phyloP scores from a whole-genome alignment of 2,329 filamentous ascomycete genomes.

The Blastomyces emzantsi region DNA sequence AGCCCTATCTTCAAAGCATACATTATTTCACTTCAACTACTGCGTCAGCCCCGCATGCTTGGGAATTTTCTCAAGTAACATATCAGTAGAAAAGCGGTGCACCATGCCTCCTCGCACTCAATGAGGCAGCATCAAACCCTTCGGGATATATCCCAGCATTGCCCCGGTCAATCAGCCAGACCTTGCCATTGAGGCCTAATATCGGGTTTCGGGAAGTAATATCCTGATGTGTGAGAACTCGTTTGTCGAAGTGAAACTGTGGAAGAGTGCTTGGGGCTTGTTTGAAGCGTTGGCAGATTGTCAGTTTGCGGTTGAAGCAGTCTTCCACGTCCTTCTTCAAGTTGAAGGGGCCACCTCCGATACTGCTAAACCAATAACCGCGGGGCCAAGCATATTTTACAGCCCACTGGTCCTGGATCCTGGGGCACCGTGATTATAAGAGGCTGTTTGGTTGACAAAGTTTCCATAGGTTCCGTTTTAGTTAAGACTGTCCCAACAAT shows the following conservation, averaged over 20 bases:
- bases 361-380: conserved; percentile 16
- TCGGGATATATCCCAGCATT: conserved; percentile 18
- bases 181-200: conserved; percentile 12
- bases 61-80: conserved; percentile 15
- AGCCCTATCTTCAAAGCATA: conserved; percentile 11
- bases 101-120: conserved; percentile 15
- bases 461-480: conserved; percentile 12
- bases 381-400: conserved; percentile 12
- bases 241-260: conserved; percentile 15
- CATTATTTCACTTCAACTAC: conserved; percentile 11
- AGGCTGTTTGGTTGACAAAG: conserved; percentile 17
- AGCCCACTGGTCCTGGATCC: conserved; percentile 14
- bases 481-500: conserved; percentile 15
- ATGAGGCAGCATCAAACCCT: conserved; percentile 16
- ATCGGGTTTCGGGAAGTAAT: conserved; percentile 16
- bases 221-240: conserved; percentile 15
- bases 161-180: conserved; percentile 18
- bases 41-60: conserved; percentile 10
- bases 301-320: conserved; percentile 18
- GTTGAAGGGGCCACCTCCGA: conserved; percentile 16
- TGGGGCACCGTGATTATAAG: conserved; percentile 15
- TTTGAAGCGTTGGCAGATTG: conserved; percentile 16
- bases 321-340: conserved; percentile 10
- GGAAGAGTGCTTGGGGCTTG: conserved; percentile 14
- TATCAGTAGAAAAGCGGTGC: conserved; percentile 15